Evolutionary conservation across 345 rosid genomes (phyloP), one percentile per base, ranked within the genome.

Genomic region (thale cress (Arabidopsis thaliana)): DNA sequence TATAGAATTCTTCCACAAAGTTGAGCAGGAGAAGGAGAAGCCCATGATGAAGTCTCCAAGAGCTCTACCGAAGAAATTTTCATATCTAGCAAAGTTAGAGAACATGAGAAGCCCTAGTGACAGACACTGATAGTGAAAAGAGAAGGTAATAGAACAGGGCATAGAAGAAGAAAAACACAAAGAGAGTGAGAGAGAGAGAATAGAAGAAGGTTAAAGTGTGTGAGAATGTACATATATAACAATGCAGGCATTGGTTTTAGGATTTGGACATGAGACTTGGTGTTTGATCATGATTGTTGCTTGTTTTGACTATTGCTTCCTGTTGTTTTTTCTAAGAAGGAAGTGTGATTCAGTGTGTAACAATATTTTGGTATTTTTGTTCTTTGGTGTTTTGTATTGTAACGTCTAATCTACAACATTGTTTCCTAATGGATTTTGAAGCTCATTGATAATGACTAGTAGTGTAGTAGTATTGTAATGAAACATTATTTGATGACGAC

Each of bases 51-150:
- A 85, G 65, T 67, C 88, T 13, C 71, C 80, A 4, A 46, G 61
- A 52, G 67, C 72, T 10, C 37, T 80, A 49, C 82, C 84, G 0
- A 91, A 80, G 84, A 88, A 83, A 63, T 72, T 67, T 45, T 88
- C 95, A 0, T 91, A 88, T 82, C 76, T 92, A 9, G 88, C 91
- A 74, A 88, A 76, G 84, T 85, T 88, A 75, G 96, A 92, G 87
- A 87, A 81, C 79, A 75, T 87, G 80, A 82, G 85, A 80, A 89
- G 86, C 59, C 91, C 97, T 0, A 84, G 84, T 6, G 85, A 86
- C 20, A 83, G 91, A 62, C 84, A 87, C 57, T 87, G 76, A 81
- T 42, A 51, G 41, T 72, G 55, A 30, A 25, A 58, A 36, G 58
- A 69, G 3, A 3, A 28, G 14, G 58, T 42, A 49, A 41, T 63